Evolutionary conservation across 106 monocot genomes (phyloP), one percentile per base, ranked within the genome.

Genomic region (Phalaenopsis equestris): DNA sequence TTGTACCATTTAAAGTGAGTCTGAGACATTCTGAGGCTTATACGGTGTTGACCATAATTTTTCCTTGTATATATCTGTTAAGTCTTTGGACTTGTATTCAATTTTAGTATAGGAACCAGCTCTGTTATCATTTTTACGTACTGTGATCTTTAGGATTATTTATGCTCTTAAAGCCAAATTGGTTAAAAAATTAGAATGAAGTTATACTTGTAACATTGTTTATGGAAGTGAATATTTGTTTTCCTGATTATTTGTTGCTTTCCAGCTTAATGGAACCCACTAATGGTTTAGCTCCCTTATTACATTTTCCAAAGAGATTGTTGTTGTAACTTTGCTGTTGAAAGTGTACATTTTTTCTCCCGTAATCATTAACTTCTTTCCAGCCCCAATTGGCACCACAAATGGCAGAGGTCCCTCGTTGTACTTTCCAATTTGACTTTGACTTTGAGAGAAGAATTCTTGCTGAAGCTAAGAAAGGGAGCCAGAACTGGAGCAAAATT

Each of bases 351-450:
- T 9, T 65, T 48, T 37, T 74, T 1, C 55, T 52, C 52, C 11
- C 52, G 18, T 82, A 41, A 52, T 83, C 7, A 38, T 24, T 38
- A 67, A 7, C 30, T 11, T 37, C 23, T 77, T 92, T 76, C 80
- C 85, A 99, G 98, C 98, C 98, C 75, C 91, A 86, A 77, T 82
- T 99, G 76, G 79, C 89, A 45, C 89, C 90, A 75, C 91, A 89
- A 79, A 52, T 87, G 77, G 24, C 77, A 58, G 94, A 99, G 48
- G 79, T 94, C 87, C 92, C 94, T 82, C 83, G 88, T 56, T 87
- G 91, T 84, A 91, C 88, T 45, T 94, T 94, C 85, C 87, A 86
- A n/a, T 99, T 91, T 87, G 91, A 99, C 76, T 99, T 99, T 83
- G 98, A 99, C 8, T 94, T 93, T 87, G 98, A 99, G 67, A 94